phyloP scores from a whole-genome alignment of 345 rosid species.

The Rubroshorea leprosula region DNA sequence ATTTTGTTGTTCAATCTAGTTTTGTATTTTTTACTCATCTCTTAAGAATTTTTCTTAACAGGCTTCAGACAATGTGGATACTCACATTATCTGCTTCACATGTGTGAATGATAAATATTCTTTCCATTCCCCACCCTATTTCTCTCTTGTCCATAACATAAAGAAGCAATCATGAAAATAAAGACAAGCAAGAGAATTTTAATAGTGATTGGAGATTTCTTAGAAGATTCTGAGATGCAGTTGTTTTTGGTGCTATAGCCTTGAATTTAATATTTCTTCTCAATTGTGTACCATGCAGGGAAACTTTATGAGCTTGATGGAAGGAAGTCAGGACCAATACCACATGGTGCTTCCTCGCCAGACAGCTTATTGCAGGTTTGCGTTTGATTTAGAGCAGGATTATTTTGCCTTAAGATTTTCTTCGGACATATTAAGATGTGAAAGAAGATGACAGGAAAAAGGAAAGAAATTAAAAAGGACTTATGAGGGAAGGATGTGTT shows the following conservation, averaged over 20 bases:
- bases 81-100: conserved; percentile 82
- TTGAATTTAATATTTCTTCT: not conserved
- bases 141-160: not conserved
- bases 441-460: not conserved
- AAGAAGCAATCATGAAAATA: no score
- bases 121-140: not conserved
- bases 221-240: not conserved
- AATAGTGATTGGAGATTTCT: no score
- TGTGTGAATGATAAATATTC: conserved; percentile 62
- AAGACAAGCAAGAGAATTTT: no score
- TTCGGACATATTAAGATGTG: not conserved
- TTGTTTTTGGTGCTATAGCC: conserved; percentile 2
- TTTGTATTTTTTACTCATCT: not conserved
- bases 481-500: not conserved
- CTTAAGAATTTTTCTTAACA: conserved; percentile 22
- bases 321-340: conserved; percentile 70
- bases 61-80: conserved; percentile 62
- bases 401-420: not conserved
- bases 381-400: not conserved
- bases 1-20: not conserved
- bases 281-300: conserved; percentile 32
- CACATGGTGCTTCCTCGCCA: conserved; percentile 70
- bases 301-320: conserved; percentile 92
- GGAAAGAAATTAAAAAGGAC: not conserved
- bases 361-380: conserved; percentile 65